phyloP scores from a whole-genome alignment of 371 early-diverging fungal species.

The Mortierella sp. region DNA sequence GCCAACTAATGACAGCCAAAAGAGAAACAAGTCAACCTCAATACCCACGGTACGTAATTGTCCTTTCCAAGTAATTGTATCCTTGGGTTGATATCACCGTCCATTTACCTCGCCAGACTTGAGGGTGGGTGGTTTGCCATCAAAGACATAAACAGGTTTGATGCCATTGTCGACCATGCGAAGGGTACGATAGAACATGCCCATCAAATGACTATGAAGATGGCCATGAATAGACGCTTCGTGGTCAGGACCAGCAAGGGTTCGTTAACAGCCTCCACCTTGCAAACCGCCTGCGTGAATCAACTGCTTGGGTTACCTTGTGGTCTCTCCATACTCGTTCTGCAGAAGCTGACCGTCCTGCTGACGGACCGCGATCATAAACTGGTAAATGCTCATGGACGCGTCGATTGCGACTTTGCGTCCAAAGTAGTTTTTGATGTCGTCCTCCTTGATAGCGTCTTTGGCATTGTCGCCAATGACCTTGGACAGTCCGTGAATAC shows the following conservation, averaged over 20 bases:
- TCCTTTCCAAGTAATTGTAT: too few relatives aligned
- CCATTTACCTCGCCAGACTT: constrained; percentile 90
- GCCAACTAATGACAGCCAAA: constrained; percentile 69
- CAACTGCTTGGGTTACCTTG: constrained; percentile 64
- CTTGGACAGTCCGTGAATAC: constrained; percentile 94
- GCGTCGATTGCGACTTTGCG: constrained; percentile 99
- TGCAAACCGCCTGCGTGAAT: neutral
- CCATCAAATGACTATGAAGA: constrained; percentile 91
- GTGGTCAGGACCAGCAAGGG: neutral
- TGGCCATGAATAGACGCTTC: neutral
- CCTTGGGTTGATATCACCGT: too few relatives aligned
- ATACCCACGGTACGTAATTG: too few relatives aligned
- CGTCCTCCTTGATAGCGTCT: constrained; percentile 81
- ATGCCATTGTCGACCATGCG: constrained; percentile 98
- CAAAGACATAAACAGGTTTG: constrained; percentile 99
- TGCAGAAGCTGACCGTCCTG: constrained; percentile 91
- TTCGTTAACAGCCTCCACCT: too few relatives aligned
- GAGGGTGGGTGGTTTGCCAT: constrained; percentile 97
- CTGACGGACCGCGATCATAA: constrained; percentile 97
- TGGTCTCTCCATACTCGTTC: constrained; percentile 93
- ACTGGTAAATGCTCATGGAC: constrained; percentile 99
- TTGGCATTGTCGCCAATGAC: constrained; percentile 96
- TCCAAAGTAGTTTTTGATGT: constrained; percentile 93
- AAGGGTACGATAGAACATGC: constrained; percentile 99
- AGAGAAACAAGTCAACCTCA: too few relatives aligned